phyloP scores from a whole-genome alignment of 257 asterid genomes.

The Solanum neorickii region DNA sequence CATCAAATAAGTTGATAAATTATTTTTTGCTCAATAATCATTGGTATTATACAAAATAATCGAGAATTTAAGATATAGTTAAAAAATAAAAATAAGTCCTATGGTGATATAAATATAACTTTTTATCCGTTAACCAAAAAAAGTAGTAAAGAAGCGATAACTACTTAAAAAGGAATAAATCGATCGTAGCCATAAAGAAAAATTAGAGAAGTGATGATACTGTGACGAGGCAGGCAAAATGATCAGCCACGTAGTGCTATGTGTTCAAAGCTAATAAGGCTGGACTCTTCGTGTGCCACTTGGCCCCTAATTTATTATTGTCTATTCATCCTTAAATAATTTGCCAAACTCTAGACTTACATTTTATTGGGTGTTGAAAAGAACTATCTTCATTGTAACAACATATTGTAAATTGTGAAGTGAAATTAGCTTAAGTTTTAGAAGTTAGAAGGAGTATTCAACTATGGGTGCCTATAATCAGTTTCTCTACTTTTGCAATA shows the following conservation, averaged over 20 bases:
- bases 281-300: not conserved
- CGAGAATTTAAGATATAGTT: accelerated
- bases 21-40: not conserved
- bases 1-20: too few relatives aligned
- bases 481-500: not conserved
- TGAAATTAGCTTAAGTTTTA: not conserved
- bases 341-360: not conserved
- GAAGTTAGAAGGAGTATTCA: not conserved
- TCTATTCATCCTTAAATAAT: not conserved
- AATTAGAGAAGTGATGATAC: not conserved
- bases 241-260: not conserved
- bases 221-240: not conserved
- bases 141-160: too few relatives aligned
- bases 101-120: too few relatives aligned
- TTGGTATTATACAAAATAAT: too few relatives aligned
- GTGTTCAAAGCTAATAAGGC: not conserved
- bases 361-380: not conserved
- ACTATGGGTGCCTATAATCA: not conserved
- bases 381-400: not conserved
- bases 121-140: too few relatives aligned
- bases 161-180: too few relatives aligned
- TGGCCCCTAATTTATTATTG: not conserved
- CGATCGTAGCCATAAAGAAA: too few relatives aligned
- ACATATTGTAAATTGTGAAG: not conserved
- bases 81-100: accelerated